Percentiles rank a stretch among this genome's conserved stretches.
Conservation (phyloP, 2,329 filamentous ascomycete genomes). For the Claviceps quebecensis region DNA sequence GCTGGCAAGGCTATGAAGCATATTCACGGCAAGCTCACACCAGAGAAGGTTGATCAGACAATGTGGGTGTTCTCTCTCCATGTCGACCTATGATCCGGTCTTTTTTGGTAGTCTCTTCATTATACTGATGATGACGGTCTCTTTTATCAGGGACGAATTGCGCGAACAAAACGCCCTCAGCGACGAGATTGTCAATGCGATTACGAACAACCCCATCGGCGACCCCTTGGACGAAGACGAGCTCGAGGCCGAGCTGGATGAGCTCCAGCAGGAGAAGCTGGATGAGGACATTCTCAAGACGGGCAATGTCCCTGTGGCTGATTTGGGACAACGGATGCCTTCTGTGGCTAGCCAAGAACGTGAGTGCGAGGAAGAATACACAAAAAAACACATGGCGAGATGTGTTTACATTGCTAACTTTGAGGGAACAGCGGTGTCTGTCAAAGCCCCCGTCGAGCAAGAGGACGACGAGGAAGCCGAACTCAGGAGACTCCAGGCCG, state of each 20-base stretch:
- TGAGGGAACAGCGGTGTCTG: slow-evolving; percentile 16
- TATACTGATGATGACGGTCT: neutral
- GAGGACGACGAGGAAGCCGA: slow-evolving; percentile 96
- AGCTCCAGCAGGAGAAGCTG: slow-evolving; percentile 79
- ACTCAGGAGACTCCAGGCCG: slow-evolving; percentile 79
- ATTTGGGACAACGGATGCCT: slow-evolving; percentile 65
- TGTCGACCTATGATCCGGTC: neutral
- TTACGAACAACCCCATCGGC: slow-evolving; percentile 55
- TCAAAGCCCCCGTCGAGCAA: slow-evolving; percentile 33
- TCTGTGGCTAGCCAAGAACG: slow-evolving; percentile 59
- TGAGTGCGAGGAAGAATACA: slow-evolving; percentile 34
- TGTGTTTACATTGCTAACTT: slow-evolving; percentile 4
- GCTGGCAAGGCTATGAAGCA: slow-evolving; percentile 82
- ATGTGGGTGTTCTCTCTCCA: slow-evolving; percentile 50
- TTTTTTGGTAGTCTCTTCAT: neutral
- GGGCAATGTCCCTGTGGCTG: slow-evolving; percentile 67
- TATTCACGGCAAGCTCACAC: slow-evolving; percentile 81
- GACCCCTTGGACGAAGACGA: slow-evolving; percentile 73
- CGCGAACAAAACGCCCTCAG: slow-evolving; percentile 86
- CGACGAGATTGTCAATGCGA: slow-evolving; percentile 80
- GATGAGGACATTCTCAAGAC: slow-evolving; percentile 91
- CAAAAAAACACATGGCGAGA: neutral
- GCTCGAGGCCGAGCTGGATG: slow-evolving; percentile 71
- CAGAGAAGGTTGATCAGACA: slow-evolving; percentile 87
- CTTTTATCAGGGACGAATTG: slow-evolving; percentile 59